Evolutionary conservation across 1,284 basidiomycete species (phyloP).

Genomic region (Peniophora sp.): DNA sequence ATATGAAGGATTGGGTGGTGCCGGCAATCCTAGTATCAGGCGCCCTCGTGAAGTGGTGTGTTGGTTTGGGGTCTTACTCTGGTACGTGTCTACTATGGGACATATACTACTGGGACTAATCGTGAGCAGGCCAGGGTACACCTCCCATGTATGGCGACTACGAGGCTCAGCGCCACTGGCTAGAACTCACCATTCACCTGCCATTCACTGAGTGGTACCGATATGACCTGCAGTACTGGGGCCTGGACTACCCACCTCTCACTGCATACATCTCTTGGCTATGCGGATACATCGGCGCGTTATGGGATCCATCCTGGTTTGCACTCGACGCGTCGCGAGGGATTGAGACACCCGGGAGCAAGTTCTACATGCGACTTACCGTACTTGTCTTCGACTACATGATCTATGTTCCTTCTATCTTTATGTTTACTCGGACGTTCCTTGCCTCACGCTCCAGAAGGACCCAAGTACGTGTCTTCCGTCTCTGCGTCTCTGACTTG

Average conservation of each 20-base stretch:
- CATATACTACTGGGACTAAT: background rate
- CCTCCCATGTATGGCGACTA: conserved; percentile 89
- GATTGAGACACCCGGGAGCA: conserved; percentile 59
- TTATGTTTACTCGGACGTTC: conserved; percentile 57
- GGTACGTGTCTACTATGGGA: conserved; percentile 41
- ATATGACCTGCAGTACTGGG: conserved; percentile 87
- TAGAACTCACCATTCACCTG: conserved; percentile 79
- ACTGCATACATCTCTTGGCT: conserved; percentile 85
- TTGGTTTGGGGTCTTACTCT: conserved; percentile 76
- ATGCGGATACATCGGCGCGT: conserved; percentile 63
- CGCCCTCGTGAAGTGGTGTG: conserved; percentile 54
- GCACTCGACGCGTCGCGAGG: conserved; percentile 72
- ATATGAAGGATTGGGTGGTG: conserved; percentile 50
- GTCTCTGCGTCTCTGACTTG: background rate
- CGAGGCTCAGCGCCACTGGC: conserved; percentile 93
- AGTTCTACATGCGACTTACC: conserved; percentile 74
- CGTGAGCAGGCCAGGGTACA: conserved; percentile 45
- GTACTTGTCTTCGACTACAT: conserved; percentile 67
- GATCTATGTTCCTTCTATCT: conserved; percentile 70
- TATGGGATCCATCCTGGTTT: conserved; percentile 70
- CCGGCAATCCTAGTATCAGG: conserved; percentile 44
- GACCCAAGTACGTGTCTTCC: conserved; percentile 49
- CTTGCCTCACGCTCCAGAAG: conserved; percentile 57
- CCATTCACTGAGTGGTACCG: conserved; percentile 76
- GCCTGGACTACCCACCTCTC: conserved; percentile 86